Evolutionary conservation across 2,329 filamentous ascomycete genomes (phyloP).

Genomic region (Nannizzia gypsea): DNA sequence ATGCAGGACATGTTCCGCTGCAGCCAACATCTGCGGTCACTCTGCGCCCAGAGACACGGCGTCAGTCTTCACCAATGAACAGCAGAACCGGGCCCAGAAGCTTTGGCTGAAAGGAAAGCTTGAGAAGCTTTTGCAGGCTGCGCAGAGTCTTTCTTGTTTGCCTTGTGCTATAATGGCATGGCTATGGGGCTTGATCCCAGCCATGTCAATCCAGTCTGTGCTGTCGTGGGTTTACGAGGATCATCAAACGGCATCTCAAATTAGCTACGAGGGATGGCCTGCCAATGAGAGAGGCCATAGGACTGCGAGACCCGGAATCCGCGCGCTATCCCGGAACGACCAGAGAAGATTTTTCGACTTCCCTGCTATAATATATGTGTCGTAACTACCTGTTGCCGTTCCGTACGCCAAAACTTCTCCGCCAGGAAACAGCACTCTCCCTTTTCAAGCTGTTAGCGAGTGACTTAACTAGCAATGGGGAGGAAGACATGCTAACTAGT

Average conservation of each 20-base stretch:
- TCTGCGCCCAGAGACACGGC: neutral
- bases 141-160: neutral
- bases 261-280: neutral
- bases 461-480: no score
- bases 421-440: neutral
- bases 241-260: neutral
- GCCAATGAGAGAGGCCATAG: neutral
- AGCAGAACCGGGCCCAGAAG: neutral
- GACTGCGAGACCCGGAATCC: neutral
- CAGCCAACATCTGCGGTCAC: neutral
- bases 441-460: no score
- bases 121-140: neutral
- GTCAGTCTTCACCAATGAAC: neutral
- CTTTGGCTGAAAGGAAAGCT: neutral
- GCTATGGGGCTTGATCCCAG: no score
- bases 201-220: no score
- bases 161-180: neutral
- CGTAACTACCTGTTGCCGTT: neutral
- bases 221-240: no score
- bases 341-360: neutral
- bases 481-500: no score
- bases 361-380: neutral
- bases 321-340: neutral
- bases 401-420: neutral
- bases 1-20: neutral